Conservation (phyloP, 306 rosid species). For the Echinosophora koreensis region DNA sequence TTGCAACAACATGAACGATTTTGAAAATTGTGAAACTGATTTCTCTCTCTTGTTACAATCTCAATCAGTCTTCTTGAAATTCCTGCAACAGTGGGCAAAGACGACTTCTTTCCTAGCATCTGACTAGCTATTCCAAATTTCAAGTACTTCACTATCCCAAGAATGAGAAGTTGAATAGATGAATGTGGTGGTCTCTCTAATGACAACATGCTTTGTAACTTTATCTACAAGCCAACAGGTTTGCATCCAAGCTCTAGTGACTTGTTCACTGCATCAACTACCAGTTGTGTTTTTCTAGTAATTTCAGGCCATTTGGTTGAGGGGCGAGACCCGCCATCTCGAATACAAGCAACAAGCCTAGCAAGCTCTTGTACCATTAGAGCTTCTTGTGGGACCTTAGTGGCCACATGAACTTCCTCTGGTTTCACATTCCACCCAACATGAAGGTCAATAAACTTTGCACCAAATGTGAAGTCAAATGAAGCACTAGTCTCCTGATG, state of each 20-base stretch:
- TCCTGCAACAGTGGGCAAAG: background rate
- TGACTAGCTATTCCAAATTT: background rate
- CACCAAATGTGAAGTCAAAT: constrained; percentile 61
- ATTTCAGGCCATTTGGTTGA: constrained; percentile 69
- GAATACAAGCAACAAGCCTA: constrained; percentile 55
- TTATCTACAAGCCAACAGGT: constrained; percentile 58
- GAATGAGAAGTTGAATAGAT: background rate
- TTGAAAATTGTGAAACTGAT: background rate
- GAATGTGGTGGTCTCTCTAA: too few relatives aligned
- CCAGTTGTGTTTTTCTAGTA: constrained; percentile 72
- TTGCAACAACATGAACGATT: background rate
- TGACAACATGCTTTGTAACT: constrained; percentile 1
- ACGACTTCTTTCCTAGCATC: background rate
- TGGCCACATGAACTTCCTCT: constrained; percentile 58
- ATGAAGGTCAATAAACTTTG: constrained; percentile 67
- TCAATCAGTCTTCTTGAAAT: background rate
- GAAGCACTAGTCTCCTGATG: constrained; percentile 62
- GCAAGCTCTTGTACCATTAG: constrained; percentile 77
- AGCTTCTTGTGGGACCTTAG: constrained; percentile 78
- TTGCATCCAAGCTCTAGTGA: constrained; percentile 69
- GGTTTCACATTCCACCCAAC: constrained; percentile 70
- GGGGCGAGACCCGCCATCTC: constrained; percentile 52
- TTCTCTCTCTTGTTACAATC: background rate
- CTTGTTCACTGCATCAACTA: constrained; percentile 74
- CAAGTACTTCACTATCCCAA: background rate